phyloP scores from a whole-genome alignment of 1,284 basidiomycete genomes.

The Ganoderma multipileum region DNA sequence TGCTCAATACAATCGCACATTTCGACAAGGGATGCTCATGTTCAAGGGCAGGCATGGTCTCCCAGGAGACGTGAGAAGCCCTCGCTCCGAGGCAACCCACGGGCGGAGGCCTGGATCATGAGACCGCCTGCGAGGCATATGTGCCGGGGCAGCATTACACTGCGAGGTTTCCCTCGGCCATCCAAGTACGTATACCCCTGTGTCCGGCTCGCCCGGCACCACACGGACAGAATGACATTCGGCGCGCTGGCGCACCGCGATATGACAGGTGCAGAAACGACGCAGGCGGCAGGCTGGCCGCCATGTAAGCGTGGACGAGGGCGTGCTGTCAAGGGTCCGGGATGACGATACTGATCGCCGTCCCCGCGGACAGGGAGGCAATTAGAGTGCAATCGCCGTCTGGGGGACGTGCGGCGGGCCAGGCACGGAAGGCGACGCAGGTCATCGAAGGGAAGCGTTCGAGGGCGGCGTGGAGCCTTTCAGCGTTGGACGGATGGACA shows the following conservation, averaged over 20 bases:
- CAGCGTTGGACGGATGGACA: constrained; percentile 1
- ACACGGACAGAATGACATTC: constrained; percentile 1
- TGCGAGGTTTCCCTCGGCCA: not conserved
- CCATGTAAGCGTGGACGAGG: not conserved
- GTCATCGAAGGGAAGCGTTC: constrained; percentile 1
- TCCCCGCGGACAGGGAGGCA: not conserved
- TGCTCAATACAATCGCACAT: not conserved
- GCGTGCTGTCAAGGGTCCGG: not conserved
- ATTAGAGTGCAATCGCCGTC: not conserved
- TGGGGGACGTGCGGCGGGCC: not conserved
- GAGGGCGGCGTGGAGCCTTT: not conserved
- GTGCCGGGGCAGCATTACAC: not conserved
- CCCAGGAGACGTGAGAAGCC: constrained; percentile 3
- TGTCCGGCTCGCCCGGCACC: not conserved
- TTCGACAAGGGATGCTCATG: not conserved
- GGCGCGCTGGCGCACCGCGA: not conserved
- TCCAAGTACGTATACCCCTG: constrained; percentile 5
- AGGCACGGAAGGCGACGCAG: not conserved
- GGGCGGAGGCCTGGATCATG: not conserved
- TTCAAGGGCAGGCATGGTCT: constrained; percentile 1
- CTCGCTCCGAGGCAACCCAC: not conserved
- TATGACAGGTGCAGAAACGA: not conserved
- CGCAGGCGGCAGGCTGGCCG: not conserved
- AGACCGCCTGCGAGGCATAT: not conserved
- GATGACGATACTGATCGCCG: not conserved